Evolutionary conservation across 2,329 filamentous ascomycete genomes (phyloP), one percentile per base, ranked within the genome.

Genomic region (Colletotrichum musicola): DNA sequence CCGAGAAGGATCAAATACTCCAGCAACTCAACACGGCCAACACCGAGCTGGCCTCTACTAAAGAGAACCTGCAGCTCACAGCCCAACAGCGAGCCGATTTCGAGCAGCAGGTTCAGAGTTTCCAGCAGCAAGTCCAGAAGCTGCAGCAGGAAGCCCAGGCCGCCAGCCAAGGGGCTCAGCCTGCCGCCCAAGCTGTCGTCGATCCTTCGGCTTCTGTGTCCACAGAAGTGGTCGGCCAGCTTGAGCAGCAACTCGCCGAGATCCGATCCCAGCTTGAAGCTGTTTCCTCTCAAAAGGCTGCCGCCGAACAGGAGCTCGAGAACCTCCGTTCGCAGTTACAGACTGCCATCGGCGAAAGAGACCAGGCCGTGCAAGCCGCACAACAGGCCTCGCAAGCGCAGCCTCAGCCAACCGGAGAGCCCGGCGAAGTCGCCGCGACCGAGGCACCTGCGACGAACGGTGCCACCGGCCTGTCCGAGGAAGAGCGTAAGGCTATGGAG

Each of bases 271-370:
- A 95, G 72, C 85, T 96, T 10, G 89, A 90, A 50, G 84, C 84
- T 1, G 86, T 91, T 61, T 90, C 82, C 6, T 83, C 89, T 10
- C 90, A 96, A 76, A 94, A 93, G 78, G 84, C 89, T 18, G 83
- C 84, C 2, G 83, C 93, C n/a, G 88, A 93, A 71, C 82, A 88
- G 65, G 89, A 92, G 70, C 83, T 92, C 2, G 81, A 84, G 53
- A 78, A 76, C 25, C 77, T 90, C 2, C 86, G 82, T 35, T 72
- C 77, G 6, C 90, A 94, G 74, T 82, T 97, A 13, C 85, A 90
- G 59, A 81, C 83, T 10, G 87, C 86, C 1, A 86, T 89, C 63
- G 82, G 86, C 6, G 89, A 94, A 73, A 84, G 92, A 51, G 92
- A 94, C 63, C 83, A 88, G 69, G 87, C 89, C 10, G 77, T 88